Evolutionary conservation across 2,329 filamentous ascomycete species (phyloP).

Genomic region (Fusarium buxicola): DNA sequence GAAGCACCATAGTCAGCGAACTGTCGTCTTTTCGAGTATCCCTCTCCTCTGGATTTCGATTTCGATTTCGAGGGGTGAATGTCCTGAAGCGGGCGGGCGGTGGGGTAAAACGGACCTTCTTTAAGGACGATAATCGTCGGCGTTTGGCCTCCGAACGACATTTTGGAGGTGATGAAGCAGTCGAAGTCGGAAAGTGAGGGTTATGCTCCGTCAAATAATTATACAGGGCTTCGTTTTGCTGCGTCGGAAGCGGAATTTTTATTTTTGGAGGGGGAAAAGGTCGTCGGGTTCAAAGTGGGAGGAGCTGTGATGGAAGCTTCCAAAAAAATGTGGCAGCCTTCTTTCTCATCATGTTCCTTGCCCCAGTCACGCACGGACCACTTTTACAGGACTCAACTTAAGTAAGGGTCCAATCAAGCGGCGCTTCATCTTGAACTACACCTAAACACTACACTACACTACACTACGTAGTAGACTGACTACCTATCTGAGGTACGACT

Average conservation of each 20-base stretch:
- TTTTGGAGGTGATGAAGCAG: constrained; percentile 55
- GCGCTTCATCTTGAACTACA: too few species aligned
- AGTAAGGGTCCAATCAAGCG: constrained; percentile 29
- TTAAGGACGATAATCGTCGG: constrained; percentile 98
- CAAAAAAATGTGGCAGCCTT: constrained; percentile 64
- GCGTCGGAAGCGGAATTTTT: constrained; percentile 21
- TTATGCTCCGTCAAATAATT: constrained; percentile 22
- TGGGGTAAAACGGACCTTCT: constrained; percentile 78
- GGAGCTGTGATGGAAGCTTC: constrained; percentile 57
- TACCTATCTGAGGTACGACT: too few species aligned
- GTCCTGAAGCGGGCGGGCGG: constrained; percentile 47
- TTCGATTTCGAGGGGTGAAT: constrained; percentile 38
- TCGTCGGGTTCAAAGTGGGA: constrained; percentile 47
- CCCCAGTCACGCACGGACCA: constrained; percentile 48
- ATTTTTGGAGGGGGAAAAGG: constrained; percentile 35
- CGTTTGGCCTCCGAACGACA: constrained; percentile 98
- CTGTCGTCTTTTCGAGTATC: constrained; percentile 13
- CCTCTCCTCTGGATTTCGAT: constrained; percentile 33
- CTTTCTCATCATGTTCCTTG: constrained; percentile 45
- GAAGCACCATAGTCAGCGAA: constrained; percentile 34
- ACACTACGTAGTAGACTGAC: too few species aligned
- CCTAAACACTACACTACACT: too few species aligned
- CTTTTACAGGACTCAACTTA: too few species aligned
- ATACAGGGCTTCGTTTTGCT: constrained; percentile 24
- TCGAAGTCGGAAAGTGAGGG: constrained; percentile 19